Evolutionary conservation across 257 asterid species (phyloP), one percentile per base, ranked within the genome.

Genomic region (Salvia rosmarinus): DNA sequence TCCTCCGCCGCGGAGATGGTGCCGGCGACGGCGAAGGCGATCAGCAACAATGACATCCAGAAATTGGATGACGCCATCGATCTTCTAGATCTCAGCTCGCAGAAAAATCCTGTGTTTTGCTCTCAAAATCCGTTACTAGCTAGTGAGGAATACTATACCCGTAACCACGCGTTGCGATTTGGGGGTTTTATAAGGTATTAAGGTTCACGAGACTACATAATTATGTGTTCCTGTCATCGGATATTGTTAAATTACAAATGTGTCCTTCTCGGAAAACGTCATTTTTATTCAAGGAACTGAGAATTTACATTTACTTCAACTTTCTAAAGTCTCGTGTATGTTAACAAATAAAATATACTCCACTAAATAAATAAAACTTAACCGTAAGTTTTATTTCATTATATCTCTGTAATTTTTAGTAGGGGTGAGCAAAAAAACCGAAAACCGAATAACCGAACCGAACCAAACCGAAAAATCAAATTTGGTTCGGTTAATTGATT

Each of bases 21-120:
- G 65, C 74, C 82, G 23, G 72, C 46, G 17, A 73, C 52, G 16
- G 79, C 50, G 14, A 79, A 20, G 9, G 75, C 64, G 35, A 72
- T 23, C 17, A 87, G 75, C 37, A 64, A 43, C 14, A 79, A 64
- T 28, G 74, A 62, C 28, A 72, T 32, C 65, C 75, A 80, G 44
- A 49, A 9, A 69, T 39, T 75, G 78, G 66, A 55, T 13, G 76
- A 68, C 75, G 79, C 82, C 92, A 86, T 86, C 71, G 40, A 28
- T 74, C 17, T 59, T 46, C 66, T 44, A 21, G 71, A 80, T 80
- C 87, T 73, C 55, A 78, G 78, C 70, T 76, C 77, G 62, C 50
- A 73, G 30, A 9, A 12, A 23, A 63, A 37, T 20, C 21, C 19
- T 0, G 64, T 12, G 16, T 20, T 63, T 42, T 17, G 55, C 69